Base-by-base conservation (phyloP, 805 yeast genomes). In the Metschnikowia lochheadii region DNA sequence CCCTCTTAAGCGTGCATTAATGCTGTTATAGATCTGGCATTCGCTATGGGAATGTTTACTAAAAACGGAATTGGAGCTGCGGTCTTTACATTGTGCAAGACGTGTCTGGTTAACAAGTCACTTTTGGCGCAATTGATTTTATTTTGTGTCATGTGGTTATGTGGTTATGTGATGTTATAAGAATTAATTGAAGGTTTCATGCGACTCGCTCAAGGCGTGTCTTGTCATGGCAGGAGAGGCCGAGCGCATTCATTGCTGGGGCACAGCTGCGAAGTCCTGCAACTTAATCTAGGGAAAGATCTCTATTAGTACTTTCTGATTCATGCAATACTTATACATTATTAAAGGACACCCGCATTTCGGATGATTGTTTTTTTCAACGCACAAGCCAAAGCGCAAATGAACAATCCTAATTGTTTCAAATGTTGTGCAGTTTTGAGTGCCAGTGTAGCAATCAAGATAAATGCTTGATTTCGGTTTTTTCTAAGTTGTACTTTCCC, bases 381-480 rank as follows among this genome's bases (percentile, higher is more conserved):
- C 8, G 20, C 6, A 10, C 41, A 40, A 15, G 10, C 33, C 3
- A 40, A 11, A 34, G 43, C 21, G 18, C 32, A 15, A 20, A 15
- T 15, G n/a, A 29, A 21, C 34, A 21, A 21, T 39, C 31, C 15
- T 23, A 10, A 26, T 26, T 15, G 33, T 29, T 10, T 40, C n/a
- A 15, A 40, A 40, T 40, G 11, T 15, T 10, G 10, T 14, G 34
- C 15, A 26, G 6, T 15, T 15, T 11, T 17, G 21, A 23, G 20
- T 40, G 32, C 18, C 3, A 6, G 14, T 13, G 32, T 11, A 18
- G 10, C 42, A 6, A n/a, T 42, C 15, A 45, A n/a, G 41, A 3
- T 34, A 67, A 55, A 52, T 73, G 77, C 57, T 74, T 74, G 49
- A 74, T 63, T 2, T 48, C 55, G 4, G 65, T 62, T 11, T 59